These are phyloP conservation scores for Diversispora eburnea DNA, from an alignment of 192 early-diverging fungal species.

Conservation along the genomic window DNA sequence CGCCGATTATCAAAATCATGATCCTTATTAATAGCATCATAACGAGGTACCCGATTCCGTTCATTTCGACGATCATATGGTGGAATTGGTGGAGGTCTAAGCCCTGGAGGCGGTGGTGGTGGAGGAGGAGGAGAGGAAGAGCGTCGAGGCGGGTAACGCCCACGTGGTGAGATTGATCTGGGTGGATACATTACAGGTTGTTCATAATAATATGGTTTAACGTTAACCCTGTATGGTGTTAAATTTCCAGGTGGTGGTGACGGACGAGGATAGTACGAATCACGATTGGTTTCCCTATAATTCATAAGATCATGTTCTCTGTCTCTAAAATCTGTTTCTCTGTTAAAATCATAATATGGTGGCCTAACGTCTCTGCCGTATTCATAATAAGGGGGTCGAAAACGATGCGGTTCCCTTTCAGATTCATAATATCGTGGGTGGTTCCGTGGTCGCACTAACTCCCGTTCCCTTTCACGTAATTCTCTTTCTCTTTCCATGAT, in stretches of 20 bases:
- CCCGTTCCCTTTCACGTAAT: constrained; percentile 1
- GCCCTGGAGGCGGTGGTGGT: not conserved
- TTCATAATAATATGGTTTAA: constrained; percentile 9
- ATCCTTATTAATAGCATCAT: not conserved
- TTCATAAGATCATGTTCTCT: constrained; percentile 4
- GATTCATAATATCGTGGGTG: constrained; percentile 5
- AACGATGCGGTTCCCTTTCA: not conserved
- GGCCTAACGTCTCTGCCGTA: not conserved
- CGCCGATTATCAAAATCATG: constrained; percentile 1
- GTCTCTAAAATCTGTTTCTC: constrained; percentile 10
- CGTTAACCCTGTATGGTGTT: not conserved
- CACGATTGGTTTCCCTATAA: not conserved
- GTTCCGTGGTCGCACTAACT: not conserved
- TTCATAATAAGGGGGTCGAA: constrained; percentile 2
- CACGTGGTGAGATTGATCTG: constrained; percentile 3
- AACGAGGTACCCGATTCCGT: constrained; percentile 11
- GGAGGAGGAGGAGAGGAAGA: not conserved
- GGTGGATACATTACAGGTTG: not conserved
- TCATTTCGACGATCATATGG: constrained; percentile 14
- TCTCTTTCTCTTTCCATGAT: constrained; percentile 5
- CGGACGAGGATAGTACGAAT: not conserved
- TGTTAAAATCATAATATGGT: constrained; percentile 6
- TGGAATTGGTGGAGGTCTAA: not conserved
- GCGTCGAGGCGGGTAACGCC: constrained; percentile 1
- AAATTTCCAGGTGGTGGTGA: constrained; percentile 8